Evolutionary conservation across 495 filamentous ascomycete species (phyloP), one percentile per base, ranked within the genome.

Genomic region (Penicillium goetzii): DNA sequence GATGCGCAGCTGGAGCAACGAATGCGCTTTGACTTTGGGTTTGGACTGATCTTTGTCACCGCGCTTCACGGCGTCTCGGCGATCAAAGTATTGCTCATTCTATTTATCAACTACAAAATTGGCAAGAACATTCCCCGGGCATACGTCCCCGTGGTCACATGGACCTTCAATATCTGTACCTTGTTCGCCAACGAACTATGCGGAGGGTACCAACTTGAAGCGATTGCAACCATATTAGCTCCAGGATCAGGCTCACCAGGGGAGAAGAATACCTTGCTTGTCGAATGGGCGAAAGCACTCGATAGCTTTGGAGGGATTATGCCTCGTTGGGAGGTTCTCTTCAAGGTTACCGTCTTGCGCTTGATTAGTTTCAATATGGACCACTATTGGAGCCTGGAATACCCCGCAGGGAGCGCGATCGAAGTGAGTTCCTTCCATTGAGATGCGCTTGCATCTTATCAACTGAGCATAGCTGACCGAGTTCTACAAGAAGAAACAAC

Each of bases 301-400:
- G 93, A 97, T 75, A 79, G 78, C 43, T 86, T 90, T 64, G 89
- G 93, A 14, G 95, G 95, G 7, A 74, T 99, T 23, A 87, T 93
- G 70, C 81, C 89, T 3, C 84, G 93, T 62, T 99, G 95, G 95
- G 91, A 97, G 73, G 86, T 99, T 36, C 84, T 95, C 14, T 99
- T 99, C 84, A 99, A 98, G 67, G 86, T 99, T 62, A 97, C 95
- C n/a, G 85, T 97, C 7, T 79, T 99, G 43, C 87, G 95, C 25
- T 79, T 97, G 45, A 92, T 99, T 62, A 96, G 92, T 75, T 99
- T 97, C 84, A 97, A 98, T 74, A 78, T 99, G 68, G 95, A 99
- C 72, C 92, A 96, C 76, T 91, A 94, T 76, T 99, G 96, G 95
- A 93, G 92, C 64, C 76, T 91, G 0, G 84, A 91, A 67, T 83